Base-by-base conservation (phyloP, 805 yeast species). In the Starmerella stellata region DNA sequence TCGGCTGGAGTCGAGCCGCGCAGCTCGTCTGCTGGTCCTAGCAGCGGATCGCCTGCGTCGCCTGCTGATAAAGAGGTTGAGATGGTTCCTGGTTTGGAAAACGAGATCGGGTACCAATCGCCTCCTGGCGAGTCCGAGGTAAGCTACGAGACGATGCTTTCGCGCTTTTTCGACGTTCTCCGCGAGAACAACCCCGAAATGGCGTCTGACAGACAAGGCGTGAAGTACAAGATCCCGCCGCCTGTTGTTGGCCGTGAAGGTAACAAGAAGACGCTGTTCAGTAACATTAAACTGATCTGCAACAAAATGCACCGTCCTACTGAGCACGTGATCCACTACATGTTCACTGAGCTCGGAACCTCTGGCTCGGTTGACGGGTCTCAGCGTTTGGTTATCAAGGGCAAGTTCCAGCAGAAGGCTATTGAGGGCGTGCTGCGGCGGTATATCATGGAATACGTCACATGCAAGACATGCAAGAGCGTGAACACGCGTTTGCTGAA, bases 331-430 rank as follows among this genome's bases (percentile, higher is more conserved):
- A 90, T 90, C 61, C 95, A 83, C 66, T 90, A 78, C 63, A 64
- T 90, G 62, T 90, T 90, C 64, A 95, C 96, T 1, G 99, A 90
- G 66, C 70, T 90, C 71, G 99, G 99, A 75, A 90, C 99, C 17
- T 82, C 96, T 2, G 99, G 99, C 57, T 85, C 95, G 40, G 87
- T 90, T 44, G 99, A 90, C 64, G 98, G 96, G 60, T 87, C 81
- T 62, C 81, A 83, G 68, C 78, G 98, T 63, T 73, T 90, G 60
- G 83, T 90, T 47, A 87, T 90, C 61, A 90, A 82, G 69, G 99
- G 99, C 68, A 80, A 93, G 62, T 90, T 83, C 70, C 93, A 79
- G 66, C 94, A 93, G 52, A 90, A 87, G 64, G 95, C 85, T 63
- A 76, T 90, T 70, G 98, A 90, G 65, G 78, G 83, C 48, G 93